Conservation (phyloP, 495 filamentous ascomycete species). For the Lophiotrema nucula region DNA sequence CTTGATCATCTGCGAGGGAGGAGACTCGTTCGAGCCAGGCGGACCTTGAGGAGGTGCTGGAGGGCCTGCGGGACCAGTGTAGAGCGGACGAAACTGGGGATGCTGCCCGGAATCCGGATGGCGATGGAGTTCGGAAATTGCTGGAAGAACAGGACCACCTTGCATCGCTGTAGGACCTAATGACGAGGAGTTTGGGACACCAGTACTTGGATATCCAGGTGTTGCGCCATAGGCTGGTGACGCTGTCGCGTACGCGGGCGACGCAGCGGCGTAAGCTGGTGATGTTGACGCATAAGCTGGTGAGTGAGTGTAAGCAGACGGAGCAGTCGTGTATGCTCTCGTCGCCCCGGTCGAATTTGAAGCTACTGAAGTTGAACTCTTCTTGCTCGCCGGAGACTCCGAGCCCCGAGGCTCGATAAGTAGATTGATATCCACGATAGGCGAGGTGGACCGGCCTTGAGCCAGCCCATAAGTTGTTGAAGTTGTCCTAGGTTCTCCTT, state of each 20-base stretch:
- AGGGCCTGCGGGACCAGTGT: conserved; percentile 22
- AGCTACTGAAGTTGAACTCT: conserved; percentile 33
- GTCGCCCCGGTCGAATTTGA: conserved; percentile 31
- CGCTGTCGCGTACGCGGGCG: conserved; percentile 29
- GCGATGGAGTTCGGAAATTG: conserved; percentile 30
- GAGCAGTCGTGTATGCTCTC: conserved; percentile 28
- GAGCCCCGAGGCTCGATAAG: conserved; percentile 78
- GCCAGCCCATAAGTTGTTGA: conserved; percentile 34
- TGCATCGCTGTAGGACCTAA: conserved; percentile 17
- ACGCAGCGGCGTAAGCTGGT: conserved; percentile 29
- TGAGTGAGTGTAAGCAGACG: conserved; percentile 33
- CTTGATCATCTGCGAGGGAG: conserved; percentile 46
- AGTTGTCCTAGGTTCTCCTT: conserved; percentile 4
- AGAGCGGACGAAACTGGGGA: conserved; percentile 33
- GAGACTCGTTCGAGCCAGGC: conserved; percentile 34
- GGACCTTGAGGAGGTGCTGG: conserved; percentile 4
- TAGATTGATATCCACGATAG: conserved; percentile 87
- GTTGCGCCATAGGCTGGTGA: conserved; percentile 20
- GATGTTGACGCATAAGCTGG: conserved; percentile 27
- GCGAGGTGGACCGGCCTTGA: conserved; percentile 43
- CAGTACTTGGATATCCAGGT: conserved; percentile 25
- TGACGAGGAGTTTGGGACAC: background rate
- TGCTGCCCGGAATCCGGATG: conserved; percentile 28
- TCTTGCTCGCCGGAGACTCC: conserved; percentile 59
- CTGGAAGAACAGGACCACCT: conserved; percentile 30